Evolutionary conservation across 495 filamentous ascomycete species (phyloP), one percentile per base, ranked within the genome.

Genomic region (Penicillium maclennaniae): DNA sequence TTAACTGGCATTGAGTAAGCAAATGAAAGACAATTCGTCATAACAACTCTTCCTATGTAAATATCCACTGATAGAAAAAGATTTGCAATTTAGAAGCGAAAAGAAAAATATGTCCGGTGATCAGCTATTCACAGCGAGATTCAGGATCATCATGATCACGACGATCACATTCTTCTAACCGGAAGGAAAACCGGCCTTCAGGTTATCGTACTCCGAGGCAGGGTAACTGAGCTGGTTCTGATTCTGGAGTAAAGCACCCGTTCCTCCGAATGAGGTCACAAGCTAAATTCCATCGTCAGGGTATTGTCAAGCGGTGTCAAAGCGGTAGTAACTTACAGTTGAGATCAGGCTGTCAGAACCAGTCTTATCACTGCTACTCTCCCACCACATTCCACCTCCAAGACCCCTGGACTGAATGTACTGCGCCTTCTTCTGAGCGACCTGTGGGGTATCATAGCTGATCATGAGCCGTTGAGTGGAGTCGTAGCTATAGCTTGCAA

Each of bases 371-470:
- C 81, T 84, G 63, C 83, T 88, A 21, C 81, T 83, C 71, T 96
- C 91, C 91, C 92, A 97, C 80, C 88, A 96, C 83, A 96, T 92
- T 0, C 79, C 85, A 12, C 92, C 90, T 4, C 87, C 90, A 7
- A 96, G 76, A 7, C 82, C 79, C 45, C 75, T 77, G 14, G 74
- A 50, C 55, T 71, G 66, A 45, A 96, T 78, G 60, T 87, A 96
- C 43, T 71, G 64, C 1, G 78, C 81, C 73, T 96, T 96, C 47
- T 61, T 45, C 39, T 64, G 60, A 0, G 81, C 84, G 47, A 84
- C 80, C 8, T 69, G 68, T 0, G 82, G 74, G 6, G 77, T 87
- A 55, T 96, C 91, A 65, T 90, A 96, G 51, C 79, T 82, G n/a
- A 96, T 71, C 71, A 95, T 78, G 56, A 85, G 80, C 46, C 70